Conservation (phyloP, 768 basidiomycete genomes). For the Leccinum imitatum region DNA sequence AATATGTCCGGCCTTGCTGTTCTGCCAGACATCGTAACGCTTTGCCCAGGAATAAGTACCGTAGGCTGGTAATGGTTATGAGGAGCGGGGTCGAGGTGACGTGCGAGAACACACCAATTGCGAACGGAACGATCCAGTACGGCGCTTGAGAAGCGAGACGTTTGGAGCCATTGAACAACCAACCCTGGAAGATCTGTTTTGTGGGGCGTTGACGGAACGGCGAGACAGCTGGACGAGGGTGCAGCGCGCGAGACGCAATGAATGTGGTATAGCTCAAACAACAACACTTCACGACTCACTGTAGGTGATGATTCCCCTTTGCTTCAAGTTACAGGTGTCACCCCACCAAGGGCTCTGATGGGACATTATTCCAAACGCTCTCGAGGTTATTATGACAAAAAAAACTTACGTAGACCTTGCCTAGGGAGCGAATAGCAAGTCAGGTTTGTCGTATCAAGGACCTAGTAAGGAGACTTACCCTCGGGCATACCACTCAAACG, state of each 20-base stretch:
- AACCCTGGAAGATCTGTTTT: slow-evolving; percentile 66
- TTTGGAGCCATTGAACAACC: slow-evolving; percentile 85
- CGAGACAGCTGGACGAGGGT: slow-evolving; percentile 60
- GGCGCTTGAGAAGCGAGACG: slow-evolving; percentile 71
- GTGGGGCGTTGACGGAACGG: slow-evolving; percentile 76
- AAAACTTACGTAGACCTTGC: slow-evolving; percentile 78
- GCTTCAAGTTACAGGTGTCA: slow-evolving; percentile 63
- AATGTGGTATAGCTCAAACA: not conserved
- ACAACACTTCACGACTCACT: slow-evolving; percentile 49
- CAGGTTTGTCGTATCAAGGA: not conserved
- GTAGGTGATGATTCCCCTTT: slow-evolving; percentile 79
- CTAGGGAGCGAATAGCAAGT: slow-evolving; percentile 37
- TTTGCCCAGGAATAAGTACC: slow-evolving; percentile 77
- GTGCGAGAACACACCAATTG: slow-evolving; percentile 55
- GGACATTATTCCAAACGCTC: slow-evolving; percentile 4
- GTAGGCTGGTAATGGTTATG: slow-evolving; percentile 52
- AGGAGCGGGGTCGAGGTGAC: not conserved
- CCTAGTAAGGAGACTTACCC: slow-evolving; percentile 47
- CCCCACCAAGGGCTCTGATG: slow-evolving; percentile 90
- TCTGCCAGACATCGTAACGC: slow-evolving; percentile 59
- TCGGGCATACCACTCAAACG: slow-evolving; percentile 79
- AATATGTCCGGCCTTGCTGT: slow-evolving; percentile 79
- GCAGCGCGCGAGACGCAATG: not conserved
- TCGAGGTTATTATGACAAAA: not conserved
- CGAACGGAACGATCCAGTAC: slow-evolving; percentile 80